A percentile compares a stretch with the other conserved stretches of the same genome.
Conservation (phyloP, 345 rosid species). For the Populus davidiana region DNA sequence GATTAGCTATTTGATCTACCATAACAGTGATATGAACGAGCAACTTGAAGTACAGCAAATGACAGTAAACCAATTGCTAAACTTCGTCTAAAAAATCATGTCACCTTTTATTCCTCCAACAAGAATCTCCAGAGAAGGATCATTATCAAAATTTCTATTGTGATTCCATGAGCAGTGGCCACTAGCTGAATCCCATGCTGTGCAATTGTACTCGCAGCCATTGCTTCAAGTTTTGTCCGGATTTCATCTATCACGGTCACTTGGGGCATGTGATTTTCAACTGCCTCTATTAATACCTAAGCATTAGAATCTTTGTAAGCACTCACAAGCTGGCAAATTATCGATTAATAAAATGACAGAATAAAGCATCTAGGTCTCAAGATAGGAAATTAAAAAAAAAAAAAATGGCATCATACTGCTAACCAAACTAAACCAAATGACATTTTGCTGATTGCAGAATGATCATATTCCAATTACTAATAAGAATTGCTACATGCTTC, state of each 20-base stretch:
- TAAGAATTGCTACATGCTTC: neutral
- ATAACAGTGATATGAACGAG: too few relatives aligned
- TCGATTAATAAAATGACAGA: neutral
- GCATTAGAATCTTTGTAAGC: conserved; percentile 9
- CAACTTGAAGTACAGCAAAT: neutral
- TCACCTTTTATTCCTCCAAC: conserved; percentile 92
- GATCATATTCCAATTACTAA: neutral
- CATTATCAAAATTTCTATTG: conserved; percentile 79
- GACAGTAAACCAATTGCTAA: neutral
- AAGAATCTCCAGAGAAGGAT: conserved; percentile 89
- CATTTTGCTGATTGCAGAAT: neutral
- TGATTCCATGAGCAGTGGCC: conserved; percentile 87
- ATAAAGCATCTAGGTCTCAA: neutral
- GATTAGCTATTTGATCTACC: too few relatives aligned
- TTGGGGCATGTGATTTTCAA: conserved; percentile 96
- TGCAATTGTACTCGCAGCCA: conserved; percentile 94
- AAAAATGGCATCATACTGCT: too few relatives aligned
- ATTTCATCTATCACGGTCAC: conserved; percentile 94
- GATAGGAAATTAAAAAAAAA: neutral
- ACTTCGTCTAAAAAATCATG: neutral
- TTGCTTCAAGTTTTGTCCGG: conserved; percentile 90
- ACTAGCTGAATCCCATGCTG: conserved; percentile 95
- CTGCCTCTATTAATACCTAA: conserved; percentile 86
- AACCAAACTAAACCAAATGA: neutral
- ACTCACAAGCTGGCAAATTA: neutral